Base-by-base conservation (phyloP, 164 flowering plant genomes). In the Vitis labrusca region DNA sequence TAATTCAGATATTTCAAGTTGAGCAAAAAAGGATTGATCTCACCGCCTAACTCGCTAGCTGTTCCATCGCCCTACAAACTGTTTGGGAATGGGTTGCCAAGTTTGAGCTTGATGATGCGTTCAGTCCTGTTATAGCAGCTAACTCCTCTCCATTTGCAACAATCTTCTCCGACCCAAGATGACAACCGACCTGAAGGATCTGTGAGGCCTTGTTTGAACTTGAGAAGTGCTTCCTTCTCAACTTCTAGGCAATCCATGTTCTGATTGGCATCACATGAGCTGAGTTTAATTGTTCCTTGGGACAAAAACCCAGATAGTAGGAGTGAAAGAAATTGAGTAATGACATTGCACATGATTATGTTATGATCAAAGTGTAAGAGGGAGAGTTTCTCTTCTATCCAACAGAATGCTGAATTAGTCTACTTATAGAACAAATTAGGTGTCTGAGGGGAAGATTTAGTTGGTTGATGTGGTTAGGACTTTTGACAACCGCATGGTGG, bases 121-220 rank as follows among this genome's bases (percentile, higher is more conserved):
- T 80, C 74, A 10, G 73, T 73, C 3, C 0, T 50, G 44, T 61
- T 69, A 67, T 58, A 44, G 49, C 80, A 81, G 0, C 9, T 13
- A 23, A 81, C 70, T 10, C 81, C 80, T 29, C 47, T 14, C 82
- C 81, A 81, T n/a, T 19, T 16, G 47, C 81, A 81, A 23, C 82
- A 81, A 52, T 78, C 73, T 30, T 48, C 23, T 2, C 76, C 73
- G 4, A 13, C 49, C 84, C 81, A 78, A 15, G 76, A 77, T 50
- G 75, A 67, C 13, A 77, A 73, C 16, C 76, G 51, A 1, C 17
- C 47, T 2, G 79, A 71, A 50, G 73, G 68, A 62, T 78, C 78
- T 0, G 47, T 16, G 2, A 81, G 66, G 16, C 70, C 49, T 37
- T 71, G 9, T 32, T 73, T 81, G 65, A 81, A 65, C 16, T n/a